Evolutionary conservation across 2,329 filamentous ascomycete genomes (phyloP).

Genomic region (Epichloe glyceriae): DNA sequence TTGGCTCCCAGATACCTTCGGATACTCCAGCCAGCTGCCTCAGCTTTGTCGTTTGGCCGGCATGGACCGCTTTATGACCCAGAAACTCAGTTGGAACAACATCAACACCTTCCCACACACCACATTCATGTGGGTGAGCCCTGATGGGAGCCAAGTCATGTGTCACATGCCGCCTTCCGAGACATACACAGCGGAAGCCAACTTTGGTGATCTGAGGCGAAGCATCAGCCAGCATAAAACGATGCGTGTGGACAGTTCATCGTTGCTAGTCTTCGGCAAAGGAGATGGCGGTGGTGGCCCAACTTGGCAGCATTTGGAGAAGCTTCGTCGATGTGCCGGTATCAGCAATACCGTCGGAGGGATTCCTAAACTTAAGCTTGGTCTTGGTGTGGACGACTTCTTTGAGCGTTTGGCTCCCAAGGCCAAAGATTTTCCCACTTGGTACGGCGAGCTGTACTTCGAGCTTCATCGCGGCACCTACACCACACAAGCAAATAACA

Average conservation of each 20-base stretch:
- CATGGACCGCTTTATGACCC: conserved; percentile 93
- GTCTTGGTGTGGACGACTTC: conserved; percentile 85
- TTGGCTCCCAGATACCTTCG: conserved; percentile 97
- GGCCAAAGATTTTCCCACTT: conserved; percentile 69
- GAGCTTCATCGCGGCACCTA: conserved; percentile 95
- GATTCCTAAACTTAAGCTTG: conserved; percentile 79
- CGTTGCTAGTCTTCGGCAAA: conserved; percentile 87
- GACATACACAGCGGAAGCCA: conserved; percentile 87
- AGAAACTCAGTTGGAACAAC: conserved; percentile 99
- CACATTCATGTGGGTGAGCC: conserved; percentile 95
- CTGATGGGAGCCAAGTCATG: conserved; percentile 91
- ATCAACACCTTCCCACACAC: conserved; percentile 99
- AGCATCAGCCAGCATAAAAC: conserved; percentile 91
- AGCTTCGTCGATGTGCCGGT: conserved; percentile 81
- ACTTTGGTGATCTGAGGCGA: conserved; percentile 87
- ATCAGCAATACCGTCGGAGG: conserved; percentile 72
- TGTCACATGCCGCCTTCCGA: conserved; percentile 96
- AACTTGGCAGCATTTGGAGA: conserved; percentile 87
- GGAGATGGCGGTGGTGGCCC: conserved; percentile 93
- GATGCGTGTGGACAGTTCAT: conserved; percentile 83
- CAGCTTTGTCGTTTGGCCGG: conserved; percentile 89
- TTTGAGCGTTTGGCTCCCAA: conserved; percentile 77
- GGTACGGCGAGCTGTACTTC: conserved; percentile 97
- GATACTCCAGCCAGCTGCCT: conserved; percentile 88
- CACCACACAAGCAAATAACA: conserved; percentile 95